Evolutionary conservation across 2,329 filamentous ascomycete species (phyloP), one percentile per base, ranked within the genome.

Genomic region (Aspergillus quadrilineatus): DNA sequence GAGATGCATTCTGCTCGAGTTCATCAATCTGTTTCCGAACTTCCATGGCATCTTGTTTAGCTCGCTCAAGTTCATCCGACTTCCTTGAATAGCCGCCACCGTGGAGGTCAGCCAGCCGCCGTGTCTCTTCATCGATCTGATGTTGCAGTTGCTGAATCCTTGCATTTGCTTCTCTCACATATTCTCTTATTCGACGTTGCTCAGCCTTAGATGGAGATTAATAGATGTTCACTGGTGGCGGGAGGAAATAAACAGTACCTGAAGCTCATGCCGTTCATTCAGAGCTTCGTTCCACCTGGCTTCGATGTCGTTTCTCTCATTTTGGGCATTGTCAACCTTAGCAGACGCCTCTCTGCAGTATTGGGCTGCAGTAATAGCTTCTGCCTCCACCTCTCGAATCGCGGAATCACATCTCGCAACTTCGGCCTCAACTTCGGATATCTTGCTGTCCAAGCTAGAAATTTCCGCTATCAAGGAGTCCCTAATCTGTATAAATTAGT

Each of bases 81-180:
- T 86, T 90, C 60, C 81, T 77, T 7, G 83, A 78, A 66, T 89
- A 85, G 26, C 83, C 84, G 28, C 88, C 89, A 37, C 91, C 90
- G 63, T 89, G 87, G 2, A 85, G 82, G 44, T 85, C 82, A 43
- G 84, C 80, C 6, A 96, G 79, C 4, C 87, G 85, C 51, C 69
- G 67, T 49, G 73, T 73, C 64, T 82, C 79, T n/a, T 73, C 66
- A 9, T 59, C 59, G 30, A 86, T 82, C 12, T 82, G 75, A 29
- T 68, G 59, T 53, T 79, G 66, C 8, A 75, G 71, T 2, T 75
- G 72, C 17, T 67, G 57, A 22, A 82, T 77, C 12, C 72, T 68
- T 12, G 65, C 63, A 29, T 82, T 76, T 36, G 82, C 81, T 12
- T 73, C 74, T 57, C 81, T 85, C 7, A 92, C 73, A 46, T 81